Base-by-base conservation (phyloP, 495 filamentous ascomycete genomes). In the Neurospora tetraspora region DNA sequence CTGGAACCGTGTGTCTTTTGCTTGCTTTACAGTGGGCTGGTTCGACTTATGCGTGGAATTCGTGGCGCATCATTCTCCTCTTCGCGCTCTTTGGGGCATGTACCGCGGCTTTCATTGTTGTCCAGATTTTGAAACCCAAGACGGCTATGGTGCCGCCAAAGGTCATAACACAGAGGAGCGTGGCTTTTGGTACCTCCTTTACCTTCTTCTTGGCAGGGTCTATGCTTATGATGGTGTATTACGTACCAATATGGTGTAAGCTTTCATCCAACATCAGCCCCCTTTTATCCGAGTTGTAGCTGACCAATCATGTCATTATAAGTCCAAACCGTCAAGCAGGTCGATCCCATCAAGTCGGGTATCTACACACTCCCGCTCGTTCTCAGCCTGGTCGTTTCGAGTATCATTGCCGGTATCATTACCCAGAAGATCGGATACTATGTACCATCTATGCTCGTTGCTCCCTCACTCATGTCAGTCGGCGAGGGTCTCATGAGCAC, bases 21-120 rank as follows among this genome's bases (percentile, higher is more conserved):
- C 83, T 96, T 2, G 93, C 94, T 0, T 83, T 97, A 38, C 93
- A 97, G 78, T 97, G 94, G 94, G 93, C 92, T 69, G 93, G 93
- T 0, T 88, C 88, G 11, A 89, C 83, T 39, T 93, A 94, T 73
- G 78, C 80, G 1, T 96, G 93, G 93, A 77, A 76, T 27, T 86
- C 85, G 70, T 89, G 85, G 77, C 88, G 88, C 37, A 90, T 94
- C 73, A 90, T 94, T 70, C 85, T 87, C 5, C 83, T 95, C 2
- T 86, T 96, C 37, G 86, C 90, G 23, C 73, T 94, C 3, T 91
- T 89, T 72, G 90, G 83, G 0, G 78, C 93, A 31, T 83, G 93
- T 10, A 80, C 88, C 9, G 72, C 86, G 38, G 81, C 79, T 42
- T 98, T 97, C 78, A 78, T 86, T 27, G 83, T 76, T 8, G 78